A percentile compares a stretch with the other conserved stretches of the same genome.
Evolutionary conservation across 2,329 filamentous ascomycete species (phyloP).

Genomic region (Iodosphaeria phyllophila): DNA sequence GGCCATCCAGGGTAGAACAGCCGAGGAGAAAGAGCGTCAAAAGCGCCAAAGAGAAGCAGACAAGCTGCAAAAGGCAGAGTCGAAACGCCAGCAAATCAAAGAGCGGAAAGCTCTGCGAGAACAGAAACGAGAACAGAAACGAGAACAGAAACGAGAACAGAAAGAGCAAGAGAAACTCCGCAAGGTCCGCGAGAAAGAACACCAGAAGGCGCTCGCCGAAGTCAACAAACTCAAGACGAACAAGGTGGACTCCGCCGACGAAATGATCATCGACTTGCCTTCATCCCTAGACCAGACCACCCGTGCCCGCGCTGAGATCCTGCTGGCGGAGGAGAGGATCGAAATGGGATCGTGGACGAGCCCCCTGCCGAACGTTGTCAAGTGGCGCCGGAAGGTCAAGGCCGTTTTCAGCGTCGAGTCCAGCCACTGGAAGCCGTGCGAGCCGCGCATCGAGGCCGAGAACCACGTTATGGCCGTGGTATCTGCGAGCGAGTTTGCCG

Average conservation of each 20-base stretch:
- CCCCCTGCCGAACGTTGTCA: conserved; percentile 33
- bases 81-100: too few relatives aligned
- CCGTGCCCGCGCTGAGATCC: conserved; percentile 24
- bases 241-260: conserved; percentile 52
- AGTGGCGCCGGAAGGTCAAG: conserved; percentile 51
- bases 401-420: conserved; percentile 40
- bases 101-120: too few relatives aligned
- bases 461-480: conserved; percentile 44
- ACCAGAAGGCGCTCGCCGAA: conserved; percentile 46
- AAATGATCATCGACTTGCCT: conserved; percentile 64
- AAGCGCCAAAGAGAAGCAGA: too few relatives aligned
- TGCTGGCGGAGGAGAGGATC: conserved; percentile 32
- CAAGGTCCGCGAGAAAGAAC: conserved; percentile 43
- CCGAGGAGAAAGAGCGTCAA: too few relatives aligned
- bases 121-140: too few relatives aligned
- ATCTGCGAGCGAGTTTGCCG: conserved; percentile 45
- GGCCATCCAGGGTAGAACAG: too few relatives aligned
- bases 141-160: conserved; percentile 33
- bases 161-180: conserved; percentile 41
- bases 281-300: conserved; percentile 29
- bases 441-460: conserved; percentile 30
- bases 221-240: conserved; percentile 57
- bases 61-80: too few relatives aligned
- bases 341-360: conserved; percentile 25
- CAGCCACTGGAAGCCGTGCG: conserved; percentile 46